Evolutionary conservation across 345 rosid species (phyloP), one percentile per base, ranked within the genome.

Genomic region (Eucalyptus pauciflora): DNA sequence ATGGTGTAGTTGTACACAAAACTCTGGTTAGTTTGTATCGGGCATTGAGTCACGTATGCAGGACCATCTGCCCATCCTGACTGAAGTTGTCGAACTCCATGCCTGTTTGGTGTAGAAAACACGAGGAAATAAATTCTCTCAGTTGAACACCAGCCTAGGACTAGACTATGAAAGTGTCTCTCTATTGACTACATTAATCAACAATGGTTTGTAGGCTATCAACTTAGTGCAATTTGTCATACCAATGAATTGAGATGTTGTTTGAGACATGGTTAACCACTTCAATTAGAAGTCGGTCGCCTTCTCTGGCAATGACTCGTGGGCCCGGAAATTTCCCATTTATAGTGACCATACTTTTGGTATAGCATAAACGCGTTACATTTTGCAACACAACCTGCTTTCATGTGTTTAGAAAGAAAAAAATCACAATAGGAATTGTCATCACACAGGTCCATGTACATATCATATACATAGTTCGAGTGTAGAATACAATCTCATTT

Each of bases 11-110:
- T 95, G 91, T 93, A 93, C 18, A 92, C 93, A 86, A 91, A 95
- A 86, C 90, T 93, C 37, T 92, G 94, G 13, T 94, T 91, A 24
- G 91, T 93, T 89, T 93, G 96, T 80, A 95, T 94, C 14, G 96
- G 97, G 89, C 96, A 94, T 51, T 95, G 96, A 13, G 96, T 93
- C 50, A 95, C 79, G 50, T 95, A 94, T 49, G 95, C 92, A 7
- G 96, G 95, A 16, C 96, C 95, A 92, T 95, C 95, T 14, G 94
- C 95, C 95, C 97, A 95, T 60, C 95, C 96, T 7, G 90, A 91
- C 86, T 83, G 89, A 52, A 92, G 90, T 71, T 94, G 96, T 88
- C 94, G 89, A 88, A 94, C 90, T n/a, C 96, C 95, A 93, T 94
- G 96, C 96, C 96, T 95, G 88, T 89, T 89, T 69, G 15, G 29